Conservation (phyloP, 2,329 filamentous ascomycete species). For the Pseudocercospora fuligena region DNA sequence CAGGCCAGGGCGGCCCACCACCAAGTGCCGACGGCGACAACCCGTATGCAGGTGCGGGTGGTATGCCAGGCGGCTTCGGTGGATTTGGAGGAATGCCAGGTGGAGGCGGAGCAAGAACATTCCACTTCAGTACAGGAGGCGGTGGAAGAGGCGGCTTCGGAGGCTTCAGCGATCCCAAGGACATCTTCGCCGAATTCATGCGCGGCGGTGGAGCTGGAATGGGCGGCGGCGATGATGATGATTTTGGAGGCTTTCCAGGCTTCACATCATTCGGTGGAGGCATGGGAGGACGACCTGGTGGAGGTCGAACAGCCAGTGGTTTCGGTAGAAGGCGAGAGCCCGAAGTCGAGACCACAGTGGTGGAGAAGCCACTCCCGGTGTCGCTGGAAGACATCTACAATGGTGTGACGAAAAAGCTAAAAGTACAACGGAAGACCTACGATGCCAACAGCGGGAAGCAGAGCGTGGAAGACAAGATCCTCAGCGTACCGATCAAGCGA, state of each 20-base stretch:
- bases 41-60: constrained; percentile 52
- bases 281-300: constrained; percentile 45
- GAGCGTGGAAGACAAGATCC: constrained; percentile 82
- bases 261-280: constrained; percentile 48
- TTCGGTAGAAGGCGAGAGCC: constrained; percentile 49
- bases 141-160: constrained; percentile 65
- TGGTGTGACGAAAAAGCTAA: constrained; percentile 93
- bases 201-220: constrained; percentile 60
- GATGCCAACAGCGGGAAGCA: constrained; percentile 81
- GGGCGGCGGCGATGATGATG: constrained; percentile 59
- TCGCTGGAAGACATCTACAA: constrained; percentile 86
- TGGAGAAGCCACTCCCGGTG: constrained; percentile 81
- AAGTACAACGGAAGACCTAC: constrained; percentile 95
- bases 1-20: constrained; percentile 46
- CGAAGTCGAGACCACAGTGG: constrained; percentile 85
- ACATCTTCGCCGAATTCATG: constrained; percentile 85
- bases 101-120: constrained; percentile 56
- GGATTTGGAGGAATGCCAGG: constrained; percentile 62
- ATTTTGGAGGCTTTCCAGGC: constrained; percentile 56
- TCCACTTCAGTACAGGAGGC: constrained; percentile 67
- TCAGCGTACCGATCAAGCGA: constrained; percentile 94
- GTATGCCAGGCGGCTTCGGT: constrained; percentile 63
- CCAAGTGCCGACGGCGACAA: constrained; percentile 59
- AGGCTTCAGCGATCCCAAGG: constrained; percentile 80
- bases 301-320: constrained; percentile 47